Evolutionary conservation across 2,329 filamentous ascomycete species (phyloP).

Genomic region (Xylaria sp.): DNA sequence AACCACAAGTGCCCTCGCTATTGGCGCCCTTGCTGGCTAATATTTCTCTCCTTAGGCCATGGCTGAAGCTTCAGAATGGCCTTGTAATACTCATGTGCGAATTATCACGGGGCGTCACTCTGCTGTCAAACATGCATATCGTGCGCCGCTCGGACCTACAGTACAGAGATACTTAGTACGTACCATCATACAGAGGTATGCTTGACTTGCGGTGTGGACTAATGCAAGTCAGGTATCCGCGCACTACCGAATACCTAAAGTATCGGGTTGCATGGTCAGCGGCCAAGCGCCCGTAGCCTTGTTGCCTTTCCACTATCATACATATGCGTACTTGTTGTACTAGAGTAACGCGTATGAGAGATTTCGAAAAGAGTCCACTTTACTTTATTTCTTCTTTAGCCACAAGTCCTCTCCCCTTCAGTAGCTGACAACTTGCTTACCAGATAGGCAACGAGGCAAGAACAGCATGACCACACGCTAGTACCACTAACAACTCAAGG

Average conservation of each 20-base stretch:
- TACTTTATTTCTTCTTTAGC: not conserved
- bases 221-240: conserved; percentile 11
- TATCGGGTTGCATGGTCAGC: conserved; percentile 18
- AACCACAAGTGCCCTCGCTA: not conserved
- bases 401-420: not conserved
- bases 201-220: not conserved
- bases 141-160: not conserved
- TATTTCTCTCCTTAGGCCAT: not conserved
- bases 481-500: not conserved
- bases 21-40: not conserved
- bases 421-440: not conserved
- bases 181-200: not conserved
- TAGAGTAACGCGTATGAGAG: not conserved
- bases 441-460: conserved; percentile 11
- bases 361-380: not conserved
- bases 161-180: not conserved
- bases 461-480: conserved; percentile 2
- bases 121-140: conserved; percentile 16
- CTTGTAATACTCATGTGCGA: conserved; percentile 9
- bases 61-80: conserved; percentile 3
- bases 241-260: not conserved
- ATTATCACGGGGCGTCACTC: conserved; percentile 19
- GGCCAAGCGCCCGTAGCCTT: conserved; percentile 28
- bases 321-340: not conserved
- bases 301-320: not conserved